A percentile compares a stretch with the other conserved stretches of the same genome.
These are phyloP conservation scores for Rachicladosporium sp. DNA, from an alignment of 2,329 filamentous ascomycete species.

Conservation along the genomic window DNA sequence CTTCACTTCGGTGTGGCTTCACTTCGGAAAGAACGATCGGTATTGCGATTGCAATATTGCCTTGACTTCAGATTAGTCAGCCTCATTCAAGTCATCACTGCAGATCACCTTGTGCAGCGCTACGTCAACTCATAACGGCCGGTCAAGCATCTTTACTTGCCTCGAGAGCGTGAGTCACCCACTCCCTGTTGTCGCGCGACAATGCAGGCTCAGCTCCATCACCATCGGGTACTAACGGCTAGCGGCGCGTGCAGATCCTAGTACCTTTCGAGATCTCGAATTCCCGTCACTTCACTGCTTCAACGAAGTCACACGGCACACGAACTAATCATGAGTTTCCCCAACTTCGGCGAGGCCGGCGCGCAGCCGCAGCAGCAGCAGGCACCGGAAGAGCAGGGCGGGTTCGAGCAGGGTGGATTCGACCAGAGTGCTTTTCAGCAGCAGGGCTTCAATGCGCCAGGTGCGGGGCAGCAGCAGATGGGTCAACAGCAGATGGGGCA, in stretches of 20 bases:
- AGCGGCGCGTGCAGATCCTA: no score
- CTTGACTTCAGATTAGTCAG: no score
- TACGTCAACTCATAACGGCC: slow-evolving; percentile 17
- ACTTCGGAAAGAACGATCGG: no score
- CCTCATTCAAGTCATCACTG: slow-evolving; percentile 1
- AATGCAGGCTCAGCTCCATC: not conserved
- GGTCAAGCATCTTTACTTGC: slow-evolving; percentile 21
- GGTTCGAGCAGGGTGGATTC: slow-evolving; percentile 13
- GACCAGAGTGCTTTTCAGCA: slow-evolving; percentile 24
- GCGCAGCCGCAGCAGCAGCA: slow-evolving; percentile 41
- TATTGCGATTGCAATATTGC: no score
- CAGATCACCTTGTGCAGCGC: not conserved
- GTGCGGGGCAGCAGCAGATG: slow-evolving; percentile 39
- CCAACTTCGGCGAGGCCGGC: slow-evolving; percentile 49
- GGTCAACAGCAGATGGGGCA: slow-evolving; percentile 40
- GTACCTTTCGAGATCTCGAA: not conserved
- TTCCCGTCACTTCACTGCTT: slow-evolving; percentile 1
- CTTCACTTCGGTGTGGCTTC: no score
- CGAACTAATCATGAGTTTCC: slow-evolving; percentile 46
- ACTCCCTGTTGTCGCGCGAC: not conserved
- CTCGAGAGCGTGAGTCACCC: slow-evolving; percentile 14
- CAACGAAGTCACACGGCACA: not conserved
- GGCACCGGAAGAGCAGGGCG: slow-evolving; percentile 5
- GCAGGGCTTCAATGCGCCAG: slow-evolving; percentile 37
- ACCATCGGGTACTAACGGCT: not conserved